phyloP scores from a whole-genome alignment of 805 yeast species.

The Metschnikowia reukaufii region DNA sequence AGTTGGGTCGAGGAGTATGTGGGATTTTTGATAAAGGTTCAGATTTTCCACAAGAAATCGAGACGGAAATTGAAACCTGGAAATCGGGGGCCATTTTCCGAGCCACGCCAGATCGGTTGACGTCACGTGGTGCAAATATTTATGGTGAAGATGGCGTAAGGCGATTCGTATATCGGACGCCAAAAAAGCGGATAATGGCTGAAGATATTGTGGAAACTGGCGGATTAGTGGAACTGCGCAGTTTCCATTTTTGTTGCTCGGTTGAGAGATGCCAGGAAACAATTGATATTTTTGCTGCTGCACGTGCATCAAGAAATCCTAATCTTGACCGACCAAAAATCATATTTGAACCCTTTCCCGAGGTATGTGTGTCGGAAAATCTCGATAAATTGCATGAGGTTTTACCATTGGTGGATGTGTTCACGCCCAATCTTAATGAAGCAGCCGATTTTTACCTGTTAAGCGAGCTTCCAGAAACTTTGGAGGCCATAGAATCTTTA shows the following conservation, averaged over 20 bases:
- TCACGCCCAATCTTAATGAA: slow-evolving; percentile 86
- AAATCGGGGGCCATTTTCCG: slow-evolving; percentile 59
- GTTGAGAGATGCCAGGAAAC: slow-evolving; percentile 58
- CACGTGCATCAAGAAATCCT: not conserved
- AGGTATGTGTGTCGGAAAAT: slow-evolving; percentile 58
- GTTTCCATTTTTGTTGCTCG: slow-evolving; percentile 75
- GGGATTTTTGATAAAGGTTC: slow-evolving; percentile 79
- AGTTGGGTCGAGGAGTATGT: slow-evolving; percentile 41
- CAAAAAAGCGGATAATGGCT: slow-evolving; percentile 58
- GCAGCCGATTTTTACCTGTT: slow-evolving; percentile 63
- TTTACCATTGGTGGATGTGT: slow-evolving; percentile 50
- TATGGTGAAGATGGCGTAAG: slow-evolving; percentile 62
- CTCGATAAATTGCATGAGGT: slow-evolving; percentile 30
- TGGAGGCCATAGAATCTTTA: slow-evolving; percentile 36
- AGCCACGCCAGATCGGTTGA: slow-evolving; percentile 49
- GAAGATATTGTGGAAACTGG: slow-evolving; percentile 49
- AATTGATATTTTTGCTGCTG: slow-evolving; percentile 30
- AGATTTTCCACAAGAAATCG: slow-evolving; percentile 63
- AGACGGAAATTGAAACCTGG: slow-evolving; percentile 56
- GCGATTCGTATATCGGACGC: slow-evolving; percentile 58
- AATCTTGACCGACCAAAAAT: slow-evolving; percentile 35
- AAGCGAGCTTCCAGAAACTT: slow-evolving; percentile 41
- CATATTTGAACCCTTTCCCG: slow-evolving; percentile 89
- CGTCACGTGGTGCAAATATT: slow-evolving; percentile 80
- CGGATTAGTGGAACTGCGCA: slow-evolving; percentile 35